Base-by-base conservation (phyloP, 768 basidiomycete species). In the Mycena sanguinolenta region DNA sequence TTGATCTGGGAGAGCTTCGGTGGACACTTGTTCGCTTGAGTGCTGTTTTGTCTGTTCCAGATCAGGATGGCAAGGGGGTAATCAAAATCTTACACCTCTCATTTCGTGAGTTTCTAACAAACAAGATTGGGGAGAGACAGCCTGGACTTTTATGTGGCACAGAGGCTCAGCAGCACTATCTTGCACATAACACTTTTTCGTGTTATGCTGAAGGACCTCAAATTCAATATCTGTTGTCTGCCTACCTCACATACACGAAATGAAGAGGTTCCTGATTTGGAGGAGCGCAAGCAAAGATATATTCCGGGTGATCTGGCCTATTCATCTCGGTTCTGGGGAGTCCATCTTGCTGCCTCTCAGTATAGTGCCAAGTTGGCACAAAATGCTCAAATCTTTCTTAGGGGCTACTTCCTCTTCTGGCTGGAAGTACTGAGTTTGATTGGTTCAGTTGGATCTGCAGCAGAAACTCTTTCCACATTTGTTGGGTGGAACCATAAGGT, bases 161-260 rank as follows among this genome's bases (percentile, higher is more conserved):
- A 62, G 61, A 52, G 6, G 9, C 1, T 19, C 61, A 38, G 16
- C 27, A 38, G 7, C 34, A 10, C 14, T 30, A 16, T 6, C 14
- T 62, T 9, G 25, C 25, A 38, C 32, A 21, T 17, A 14, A 62
- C 13, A 19, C 42, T 21, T 36, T 61, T 2, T 32, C n/a, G 46
- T 14, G 36, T 52, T 8, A 4, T 62, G 32, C 32, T 27, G 13
- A 39, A 21, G 10, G 61, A 62, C 12, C 49, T 62, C 32, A 52
- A 52, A 12, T 62, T 62, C 61, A 62, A 62, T 34, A 62, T 62
- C n/a, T 62, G 61, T 13, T 8, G 53, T 4, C n/a, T 63, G 27
- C 52, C 32, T 4, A 53, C 52, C 17, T 63, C 62, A 2, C n/a
- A 63, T 38, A 2, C 39, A 14, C 62, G 36, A 5, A 63, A 63